A percentile compares a stretch with the other conserved stretches of the same genome.
phyloP scores from a whole-genome alignment of 2,329 filamentous ascomycete genomes.

The Neofusicoccum kwambonambiense region DNA sequence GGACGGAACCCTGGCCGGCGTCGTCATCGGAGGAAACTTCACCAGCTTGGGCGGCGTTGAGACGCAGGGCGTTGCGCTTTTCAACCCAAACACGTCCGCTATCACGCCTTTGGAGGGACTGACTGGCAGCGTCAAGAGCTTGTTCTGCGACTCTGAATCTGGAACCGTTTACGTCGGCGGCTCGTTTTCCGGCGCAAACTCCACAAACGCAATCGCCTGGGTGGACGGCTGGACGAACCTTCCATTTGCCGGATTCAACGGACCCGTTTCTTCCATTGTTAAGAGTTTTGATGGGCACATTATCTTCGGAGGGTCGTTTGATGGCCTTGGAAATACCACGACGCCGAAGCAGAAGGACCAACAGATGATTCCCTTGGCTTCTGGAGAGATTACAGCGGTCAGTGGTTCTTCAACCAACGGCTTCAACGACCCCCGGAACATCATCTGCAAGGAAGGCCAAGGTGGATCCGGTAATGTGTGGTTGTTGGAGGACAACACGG shows the following conservation, averaged over 20 bases:
- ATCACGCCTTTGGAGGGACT: conserved; percentile 78
- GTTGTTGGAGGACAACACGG: conserved; percentile 71
- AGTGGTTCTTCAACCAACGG: conserved; percentile 62
- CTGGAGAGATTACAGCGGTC: conserved; percentile 69
- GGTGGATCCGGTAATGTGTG: conserved; percentile 76
- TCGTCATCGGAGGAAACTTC: conserved; percentile 92
- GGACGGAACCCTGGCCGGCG: conserved; percentile 66
- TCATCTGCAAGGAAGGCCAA: conserved; percentile 74
- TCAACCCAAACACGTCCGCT: conserved; percentile 68
- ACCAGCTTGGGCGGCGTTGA: conserved; percentile 78
- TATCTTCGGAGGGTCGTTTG: conserved; percentile 88
- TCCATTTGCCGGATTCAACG: conserved; percentile 92
- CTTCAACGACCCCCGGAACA: conserved; percentile 73
- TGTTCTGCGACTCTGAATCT: conserved; percentile 76
- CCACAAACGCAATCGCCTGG: conserved; percentile 89
- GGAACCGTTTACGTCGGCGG: conserved; percentile 90
- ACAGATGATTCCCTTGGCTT: conserved; percentile 80
- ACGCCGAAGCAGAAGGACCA: conserved; percentile 65
- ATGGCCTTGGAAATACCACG: conserved; percentile 83
- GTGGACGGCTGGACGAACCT: conserved; percentile 72
- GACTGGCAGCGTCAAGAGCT: conserved; percentile 74
- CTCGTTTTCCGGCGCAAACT: conserved; percentile 74
- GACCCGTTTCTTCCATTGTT: conserved; percentile 80
- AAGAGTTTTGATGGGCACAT: conserved; percentile 80
- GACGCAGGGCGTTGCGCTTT: conserved; percentile 75